A percentile compares a stretch with the other conserved stretches of the same genome.
phyloP scores from a whole-genome alignment of 176 grass and related monocot species.

The Rhynchospora pubera region DNA sequence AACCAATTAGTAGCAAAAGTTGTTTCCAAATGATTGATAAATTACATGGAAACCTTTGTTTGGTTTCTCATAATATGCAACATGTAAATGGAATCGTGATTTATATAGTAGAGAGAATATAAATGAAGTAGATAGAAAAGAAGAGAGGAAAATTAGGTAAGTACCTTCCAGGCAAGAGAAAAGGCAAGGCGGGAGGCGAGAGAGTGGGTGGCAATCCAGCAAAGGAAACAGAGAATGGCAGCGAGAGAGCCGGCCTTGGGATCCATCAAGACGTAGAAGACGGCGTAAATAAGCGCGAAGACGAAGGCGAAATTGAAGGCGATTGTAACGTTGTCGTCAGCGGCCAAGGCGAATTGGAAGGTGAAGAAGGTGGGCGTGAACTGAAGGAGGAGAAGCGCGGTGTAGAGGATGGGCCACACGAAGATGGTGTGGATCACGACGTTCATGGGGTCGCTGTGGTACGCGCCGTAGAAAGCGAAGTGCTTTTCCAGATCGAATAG shows the following conservation, averaged over 20 bases:
- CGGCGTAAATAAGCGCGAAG: slow-evolving; percentile 34
- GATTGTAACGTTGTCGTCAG: not conserved
- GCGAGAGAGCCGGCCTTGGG: slow-evolving; percentile 44
- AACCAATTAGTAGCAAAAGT: not conserved
- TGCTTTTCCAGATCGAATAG: slow-evolving; percentile 71
- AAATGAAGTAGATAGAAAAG: too few relatives aligned
- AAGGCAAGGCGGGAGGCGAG: slow-evolving; percentile 48
- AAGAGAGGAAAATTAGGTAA: not conserved
- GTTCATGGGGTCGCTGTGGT: slow-evolving; percentile 89
- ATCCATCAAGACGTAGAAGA: slow-evolving; percentile 62
- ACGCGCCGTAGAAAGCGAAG: slow-evolving; percentile 88
- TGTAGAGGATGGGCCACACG: slow-evolving; percentile 90
- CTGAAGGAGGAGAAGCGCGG: slow-evolving; percentile 55
- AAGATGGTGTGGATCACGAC: slow-evolving; percentile 75
- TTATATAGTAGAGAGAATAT: too few relatives aligned
- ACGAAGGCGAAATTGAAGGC: slow-evolving; percentile 22
- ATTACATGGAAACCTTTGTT: not conserved
- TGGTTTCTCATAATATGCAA: not conserved
- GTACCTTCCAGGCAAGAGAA: slow-evolving; percentile 54
- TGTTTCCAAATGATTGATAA: not conserved
- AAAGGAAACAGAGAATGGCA: slow-evolving; percentile 47
- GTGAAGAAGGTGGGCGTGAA: slow-evolving; percentile 32
- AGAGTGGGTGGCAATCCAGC: slow-evolving; percentile 44
- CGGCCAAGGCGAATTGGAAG: not conserved
- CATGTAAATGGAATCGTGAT: not conserved